These are phyloP conservation scores for Terfezia boudieri DNA, from an alignment of 495 filamentous ascomycete genomes.

Conservation along the genomic window DNA sequence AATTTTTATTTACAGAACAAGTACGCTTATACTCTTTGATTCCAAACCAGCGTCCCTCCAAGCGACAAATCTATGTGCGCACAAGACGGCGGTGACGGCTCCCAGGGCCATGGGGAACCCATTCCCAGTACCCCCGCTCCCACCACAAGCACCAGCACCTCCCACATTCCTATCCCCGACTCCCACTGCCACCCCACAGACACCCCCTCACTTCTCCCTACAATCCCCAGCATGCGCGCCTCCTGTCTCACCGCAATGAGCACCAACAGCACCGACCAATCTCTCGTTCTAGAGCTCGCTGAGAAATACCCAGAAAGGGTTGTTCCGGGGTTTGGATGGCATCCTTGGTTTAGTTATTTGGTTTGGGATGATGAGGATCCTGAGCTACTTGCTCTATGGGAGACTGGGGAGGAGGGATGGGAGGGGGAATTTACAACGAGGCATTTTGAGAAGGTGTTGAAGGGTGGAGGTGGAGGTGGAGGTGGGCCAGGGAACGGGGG, in stretches of 20 bases:
- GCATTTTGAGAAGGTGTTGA: slow-evolving; percentile 55
- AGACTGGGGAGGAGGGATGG: background rate
- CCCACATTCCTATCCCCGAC: slow-evolving; percentile 26
- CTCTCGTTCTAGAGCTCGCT: slow-evolving; percentile 52
- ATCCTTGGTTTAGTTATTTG: slow-evolving; percentile 94
- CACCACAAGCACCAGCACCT: background rate
- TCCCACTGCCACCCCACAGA: slow-evolving; percentile 98
- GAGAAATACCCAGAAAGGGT: slow-evolving; percentile 26
- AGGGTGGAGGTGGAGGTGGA: slow-evolving; percentile 27
- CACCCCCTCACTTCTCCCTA: slow-evolving; percentile 49
- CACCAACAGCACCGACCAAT: slow-evolving; percentile 68
- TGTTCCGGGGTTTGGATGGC: slow-evolving; percentile 87
- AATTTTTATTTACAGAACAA: too few relatives aligned
- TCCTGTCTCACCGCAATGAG: slow-evolving; percentile 67
- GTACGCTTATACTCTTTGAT: too few relatives aligned
- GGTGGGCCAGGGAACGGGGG: too few relatives aligned
- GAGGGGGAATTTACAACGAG: slow-evolving; percentile 28
- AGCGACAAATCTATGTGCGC: too few relatives aligned
- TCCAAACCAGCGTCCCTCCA: too few relatives aligned
- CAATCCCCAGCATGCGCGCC: slow-evolving; percentile 56
- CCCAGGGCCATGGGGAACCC: too few relatives aligned
- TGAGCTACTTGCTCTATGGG: slow-evolving; percentile 21
- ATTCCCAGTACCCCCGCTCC: too few relatives aligned
- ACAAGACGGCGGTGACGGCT: too few relatives aligned
- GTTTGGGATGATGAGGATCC: slow-evolving; percentile 39